A percentile compares a stretch with the other conserved stretches of the same genome.
Evolutionary conservation across 23 red algal species (phyloP).

Genomic region (Agarophyton chilense): DNA sequence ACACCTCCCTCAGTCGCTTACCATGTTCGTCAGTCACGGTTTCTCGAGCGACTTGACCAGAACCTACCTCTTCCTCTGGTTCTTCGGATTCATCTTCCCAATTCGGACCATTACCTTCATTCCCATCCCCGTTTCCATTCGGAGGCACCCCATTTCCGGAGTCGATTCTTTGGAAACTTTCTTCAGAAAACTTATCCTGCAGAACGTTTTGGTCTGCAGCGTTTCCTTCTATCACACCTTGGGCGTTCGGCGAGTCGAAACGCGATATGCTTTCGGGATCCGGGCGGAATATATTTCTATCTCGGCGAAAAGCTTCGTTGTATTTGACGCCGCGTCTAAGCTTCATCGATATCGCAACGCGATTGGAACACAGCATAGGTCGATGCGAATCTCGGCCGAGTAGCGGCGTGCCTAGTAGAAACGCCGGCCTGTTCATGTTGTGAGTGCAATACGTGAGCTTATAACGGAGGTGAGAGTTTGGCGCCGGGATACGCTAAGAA

Average conservation of each 20-base stretch:
- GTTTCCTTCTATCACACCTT: background rate
- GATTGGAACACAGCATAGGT: background rate
- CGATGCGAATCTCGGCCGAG: background rate
- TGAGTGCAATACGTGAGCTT: background rate
- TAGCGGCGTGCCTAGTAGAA: background rate
- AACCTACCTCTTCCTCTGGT: background rate
- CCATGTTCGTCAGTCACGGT: slow-evolving; percentile 17
- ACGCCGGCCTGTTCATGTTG: slow-evolving; percentile 13
- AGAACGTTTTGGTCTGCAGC: background rate
- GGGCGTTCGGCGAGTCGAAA: background rate
- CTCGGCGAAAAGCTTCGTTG: slow-evolving; percentile 16
- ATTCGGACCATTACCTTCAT: background rate
- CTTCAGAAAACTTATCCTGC: background rate
- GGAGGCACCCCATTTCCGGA: slow-evolving; percentile 9
- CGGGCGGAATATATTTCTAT: background rate
- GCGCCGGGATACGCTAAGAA: background rate
- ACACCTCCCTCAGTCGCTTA: slow-evolving; percentile 16
- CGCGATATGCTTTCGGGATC: background rate
- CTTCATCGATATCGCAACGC: background rate
- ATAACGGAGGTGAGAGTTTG: background rate
- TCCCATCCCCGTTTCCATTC: background rate
- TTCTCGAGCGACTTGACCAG: background rate
- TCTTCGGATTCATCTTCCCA: background rate
- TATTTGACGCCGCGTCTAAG: background rate
- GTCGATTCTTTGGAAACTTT: slow-evolving; percentile 6